phyloP scores from a whole-genome alignment of 2,329 filamentous ascomycete genomes.

The Proliferodiscus dingleyae region DNA sequence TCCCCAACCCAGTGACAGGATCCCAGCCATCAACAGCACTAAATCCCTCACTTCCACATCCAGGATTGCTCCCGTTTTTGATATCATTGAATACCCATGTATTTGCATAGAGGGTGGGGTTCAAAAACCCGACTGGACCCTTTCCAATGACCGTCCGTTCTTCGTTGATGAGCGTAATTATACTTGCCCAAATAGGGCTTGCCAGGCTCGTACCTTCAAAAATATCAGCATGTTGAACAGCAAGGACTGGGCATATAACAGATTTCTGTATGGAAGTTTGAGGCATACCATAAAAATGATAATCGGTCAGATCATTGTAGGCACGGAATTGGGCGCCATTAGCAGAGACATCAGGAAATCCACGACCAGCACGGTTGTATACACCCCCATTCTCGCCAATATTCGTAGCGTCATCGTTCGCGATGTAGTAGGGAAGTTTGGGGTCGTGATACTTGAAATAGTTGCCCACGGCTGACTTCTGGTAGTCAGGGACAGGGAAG shows the following conservation, averaged over 20 bases:
- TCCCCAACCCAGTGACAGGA: conserved; percentile 32
- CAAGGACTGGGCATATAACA: no score
- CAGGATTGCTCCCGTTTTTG: conserved; percentile 30
- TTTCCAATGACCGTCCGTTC: conserved; percentile 33
- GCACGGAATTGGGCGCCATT: conserved; percentile 37
- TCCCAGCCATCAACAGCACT: conserved; percentile 31
- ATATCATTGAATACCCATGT: conserved; percentile 31
- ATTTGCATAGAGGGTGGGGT: conserved; percentile 30
- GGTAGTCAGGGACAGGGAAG: conserved; percentile 44
- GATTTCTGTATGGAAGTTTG: no score
- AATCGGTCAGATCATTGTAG: conserved; percentile 37
- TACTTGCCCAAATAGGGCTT: conserved; percentile 36
- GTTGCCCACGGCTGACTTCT: conserved; percentile 29
- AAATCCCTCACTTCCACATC: conserved; percentile 32
- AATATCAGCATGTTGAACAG: no score
- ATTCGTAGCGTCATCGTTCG: conserved; percentile 10
- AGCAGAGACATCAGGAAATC: conserved; percentile 44
- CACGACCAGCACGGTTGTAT: conserved; percentile 40
- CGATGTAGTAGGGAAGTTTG: conserved; percentile 16
- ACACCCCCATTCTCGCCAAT: conserved; percentile 40
- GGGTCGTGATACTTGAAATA: conserved; percentile 27
- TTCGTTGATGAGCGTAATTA: conserved; percentile 41
- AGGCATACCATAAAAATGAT: conserved; percentile 43
- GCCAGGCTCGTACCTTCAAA: conserved; percentile 47
- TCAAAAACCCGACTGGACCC: conserved; percentile 36